Evolutionary conservation across 2,329 filamentous ascomycete species (phyloP).

Genomic region (Dendrostoma leiphaemia): DNA sequence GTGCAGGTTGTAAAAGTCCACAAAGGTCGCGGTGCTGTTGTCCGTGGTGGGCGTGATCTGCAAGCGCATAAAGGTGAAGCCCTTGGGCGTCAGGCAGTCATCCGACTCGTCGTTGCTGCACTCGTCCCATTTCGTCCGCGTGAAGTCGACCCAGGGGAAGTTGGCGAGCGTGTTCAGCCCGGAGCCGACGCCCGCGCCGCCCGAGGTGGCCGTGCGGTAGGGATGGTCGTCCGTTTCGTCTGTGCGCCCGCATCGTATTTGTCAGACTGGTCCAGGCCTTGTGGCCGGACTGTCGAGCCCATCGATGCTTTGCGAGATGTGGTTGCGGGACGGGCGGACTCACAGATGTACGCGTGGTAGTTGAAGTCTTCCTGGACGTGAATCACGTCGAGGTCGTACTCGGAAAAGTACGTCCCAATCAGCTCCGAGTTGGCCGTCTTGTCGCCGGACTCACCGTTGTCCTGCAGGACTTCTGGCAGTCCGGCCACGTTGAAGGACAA

Average conservation of each 20-base stretch:
- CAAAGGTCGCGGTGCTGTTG: slow-evolving; percentile 41
- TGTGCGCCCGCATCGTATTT: too few species aligned
- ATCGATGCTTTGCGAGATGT: too few species aligned
- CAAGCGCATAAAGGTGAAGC: slow-evolving; percentile 65
- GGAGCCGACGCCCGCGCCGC: slow-evolving; percentile 61
- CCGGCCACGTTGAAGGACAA: slow-evolving; percentile 61
- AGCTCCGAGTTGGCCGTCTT: slow-evolving; percentile 55
- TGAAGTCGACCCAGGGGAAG: slow-evolving; percentile 54
- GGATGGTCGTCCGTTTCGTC: slow-evolving; percentile 57
- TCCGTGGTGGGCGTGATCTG: slow-evolving; percentile 37
- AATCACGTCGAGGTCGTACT: slow-evolving; percentile 60
- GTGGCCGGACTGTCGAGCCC: too few species aligned
- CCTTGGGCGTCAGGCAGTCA: slow-evolving; percentile 69
- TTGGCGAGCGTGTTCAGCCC: slow-evolving; percentile 65
- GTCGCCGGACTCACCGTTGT: slow-evolving; percentile 60
- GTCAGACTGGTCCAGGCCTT: too few species aligned
- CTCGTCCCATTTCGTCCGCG: slow-evolving; percentile 56
- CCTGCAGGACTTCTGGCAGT: slow-evolving; percentile 53
- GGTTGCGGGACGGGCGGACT: neutral
- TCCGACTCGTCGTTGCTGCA: slow-evolving; percentile 54
- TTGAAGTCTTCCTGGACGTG: slow-evolving; percentile 70
- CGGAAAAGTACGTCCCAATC: slow-evolving; percentile 56
- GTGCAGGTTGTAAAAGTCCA: slow-evolving; percentile 67
- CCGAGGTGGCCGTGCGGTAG: slow-evolving; percentile 61
- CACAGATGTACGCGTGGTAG: slow-evolving; percentile 60